Percentiles rank a stretch among this genome's conserved stretches.
Evolutionary conservation across 495 filamentous ascomycete genomes (phyloP).

Genomic region (Penicillium argentinense): DNA sequence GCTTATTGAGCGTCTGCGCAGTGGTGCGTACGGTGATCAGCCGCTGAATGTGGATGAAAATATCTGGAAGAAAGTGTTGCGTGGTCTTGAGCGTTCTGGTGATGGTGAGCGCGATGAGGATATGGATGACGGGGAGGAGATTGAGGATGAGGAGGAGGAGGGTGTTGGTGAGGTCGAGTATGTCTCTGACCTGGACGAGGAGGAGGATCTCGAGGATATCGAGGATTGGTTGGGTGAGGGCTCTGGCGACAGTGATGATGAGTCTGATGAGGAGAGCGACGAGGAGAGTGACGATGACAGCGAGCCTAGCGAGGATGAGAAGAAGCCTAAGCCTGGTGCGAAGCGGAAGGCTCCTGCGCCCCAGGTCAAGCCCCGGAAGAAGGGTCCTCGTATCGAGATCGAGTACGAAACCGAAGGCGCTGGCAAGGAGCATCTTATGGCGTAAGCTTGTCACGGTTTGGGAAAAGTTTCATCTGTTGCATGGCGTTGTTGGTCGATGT

Average conservation of each 20-base stretch:
- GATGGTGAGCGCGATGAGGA: slow-evolving; percentile 86
- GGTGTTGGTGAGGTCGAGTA: slow-evolving; percentile 83
- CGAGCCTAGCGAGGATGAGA: slow-evolving; percentile 41
- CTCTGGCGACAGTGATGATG: slow-evolving; percentile 54
- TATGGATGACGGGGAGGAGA: slow-evolving; percentile 82
- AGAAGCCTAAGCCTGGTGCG: slow-evolving; percentile 55
- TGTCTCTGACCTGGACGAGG: slow-evolving; percentile 70
- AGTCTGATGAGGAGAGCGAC: slow-evolving; percentile 50
- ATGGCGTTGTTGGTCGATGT: slow-evolving; percentile 40
- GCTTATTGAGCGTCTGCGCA: slow-evolving; percentile 84
- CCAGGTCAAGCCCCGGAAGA: slow-evolving; percentile 63
- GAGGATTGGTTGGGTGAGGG: slow-evolving; percentile 71
- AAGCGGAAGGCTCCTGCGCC: slow-evolving; percentile 69
- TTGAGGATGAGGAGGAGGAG: slow-evolving; percentile 67
- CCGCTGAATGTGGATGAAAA: slow-evolving; percentile 90
- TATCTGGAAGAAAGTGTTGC: slow-evolving; percentile 97
- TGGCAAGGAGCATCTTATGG: slow-evolving; percentile 48
- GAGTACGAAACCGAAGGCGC: slow-evolving; percentile 68
- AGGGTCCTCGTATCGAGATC: slow-evolving; percentile 64
- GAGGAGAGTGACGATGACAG: slow-evolving; percentile 46
- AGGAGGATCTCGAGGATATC: slow-evolving; percentile 66
- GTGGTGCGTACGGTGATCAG: slow-evolving; percentile 91
- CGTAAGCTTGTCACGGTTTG: slow-evolving; percentile 25
- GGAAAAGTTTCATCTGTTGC: slow-evolving; percentile 36
- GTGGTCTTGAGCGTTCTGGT: slow-evolving; percentile 81